Conservation (phyloP, 148 eudicot genomes). For the Camellia lanceoleosa region DNA sequence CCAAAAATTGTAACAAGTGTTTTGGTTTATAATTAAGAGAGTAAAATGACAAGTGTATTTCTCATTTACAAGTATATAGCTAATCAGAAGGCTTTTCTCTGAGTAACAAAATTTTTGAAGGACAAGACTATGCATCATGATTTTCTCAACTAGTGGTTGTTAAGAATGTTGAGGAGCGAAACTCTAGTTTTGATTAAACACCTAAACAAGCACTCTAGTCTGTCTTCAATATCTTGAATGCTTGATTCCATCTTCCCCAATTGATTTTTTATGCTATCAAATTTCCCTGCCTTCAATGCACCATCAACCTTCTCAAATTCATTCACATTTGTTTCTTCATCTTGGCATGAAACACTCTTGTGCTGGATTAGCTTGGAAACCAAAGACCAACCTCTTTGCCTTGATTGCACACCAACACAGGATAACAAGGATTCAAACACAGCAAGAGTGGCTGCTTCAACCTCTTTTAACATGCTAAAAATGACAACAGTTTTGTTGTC, state of each 20-base stretch:
- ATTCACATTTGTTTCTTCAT: conserved; percentile 4
- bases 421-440: conserved; percentile 20
- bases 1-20: neutral
- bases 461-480: conserved; percentile 6
- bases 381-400: neutral
- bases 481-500: neutral
- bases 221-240: conserved; percentile 40
- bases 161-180: conserved; percentile 47
- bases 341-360: neutral
- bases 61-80: neutral
- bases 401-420: conserved; percentile 4
- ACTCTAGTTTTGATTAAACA: conserved; percentile 46
- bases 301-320: conserved; percentile 34
- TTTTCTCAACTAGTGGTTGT: conserved; percentile 24
- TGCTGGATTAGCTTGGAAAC: conserved; percentile 7
- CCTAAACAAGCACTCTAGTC: conserved; percentile 40
- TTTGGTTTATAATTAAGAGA: neutral
- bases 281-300: conserved; percentile 23
- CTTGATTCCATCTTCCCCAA: conserved; percentile 24
- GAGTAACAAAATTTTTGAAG: neutral
- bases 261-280: conserved; percentile 3
- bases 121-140: neutral
- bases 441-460: conserved; percentile 21
- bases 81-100: neutral
- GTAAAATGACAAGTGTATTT: neutral